phyloP scores from a whole-genome alignment of 1,284 basidiomycete genomes.

The Microbotryomycetes sp. region DNA sequence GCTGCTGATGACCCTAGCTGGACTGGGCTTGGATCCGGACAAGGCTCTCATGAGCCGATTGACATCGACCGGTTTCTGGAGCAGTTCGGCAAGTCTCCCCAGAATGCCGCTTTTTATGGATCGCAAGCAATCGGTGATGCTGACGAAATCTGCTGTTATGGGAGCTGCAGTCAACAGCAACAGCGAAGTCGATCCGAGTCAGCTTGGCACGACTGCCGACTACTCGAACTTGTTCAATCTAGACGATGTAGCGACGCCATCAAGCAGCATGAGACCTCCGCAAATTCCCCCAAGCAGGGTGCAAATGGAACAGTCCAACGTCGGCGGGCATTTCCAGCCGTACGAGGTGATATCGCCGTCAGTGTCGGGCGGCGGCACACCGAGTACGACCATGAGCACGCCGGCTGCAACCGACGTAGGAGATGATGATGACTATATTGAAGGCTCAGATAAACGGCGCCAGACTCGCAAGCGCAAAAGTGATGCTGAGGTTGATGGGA shows the following conservation, averaged over 20 bases:
- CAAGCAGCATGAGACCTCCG: neutral
- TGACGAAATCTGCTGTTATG: no score
- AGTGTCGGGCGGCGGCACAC: neutral
- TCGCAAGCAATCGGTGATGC: no score
- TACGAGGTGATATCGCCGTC: neutral
- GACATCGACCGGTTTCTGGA: constrained; percentile 28
- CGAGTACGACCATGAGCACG: neutral
- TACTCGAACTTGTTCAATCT: neutral
- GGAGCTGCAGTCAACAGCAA: neutral
- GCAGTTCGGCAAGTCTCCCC: constrained; percentile 16
- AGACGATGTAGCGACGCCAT: neutral
- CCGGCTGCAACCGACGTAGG: neutral
- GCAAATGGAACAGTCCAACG: no score
- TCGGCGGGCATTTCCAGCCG: no score
- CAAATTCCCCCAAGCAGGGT: no score
- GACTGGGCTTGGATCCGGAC: neutral
- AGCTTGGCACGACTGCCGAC: neutral
- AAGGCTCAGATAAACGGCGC: neutral
- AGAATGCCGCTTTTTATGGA: no score
- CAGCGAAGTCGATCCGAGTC: neutral
- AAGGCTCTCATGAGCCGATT: neutral
- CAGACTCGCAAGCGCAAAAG: neutral
- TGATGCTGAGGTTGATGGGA: neutral
- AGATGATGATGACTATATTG: neutral
- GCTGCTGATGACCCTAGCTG: neutral